Evolutionary conservation across 768 basidiomycete species (phyloP).

Genomic region (Neoboletus subvelutipes): DNA sequence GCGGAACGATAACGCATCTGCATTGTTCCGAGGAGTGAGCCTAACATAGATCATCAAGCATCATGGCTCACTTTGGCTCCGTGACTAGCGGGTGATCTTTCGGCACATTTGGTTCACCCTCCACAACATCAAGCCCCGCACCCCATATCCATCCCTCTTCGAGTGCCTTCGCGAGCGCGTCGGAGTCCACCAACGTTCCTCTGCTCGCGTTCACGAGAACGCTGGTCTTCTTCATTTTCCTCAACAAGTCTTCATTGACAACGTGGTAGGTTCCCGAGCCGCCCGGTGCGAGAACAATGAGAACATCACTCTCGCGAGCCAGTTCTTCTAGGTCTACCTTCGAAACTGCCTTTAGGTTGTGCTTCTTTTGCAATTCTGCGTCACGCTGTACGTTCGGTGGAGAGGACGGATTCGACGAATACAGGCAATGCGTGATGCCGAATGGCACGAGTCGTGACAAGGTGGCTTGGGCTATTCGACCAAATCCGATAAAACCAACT

Average conservation of each 20-base stretch:
- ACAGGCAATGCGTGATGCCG: slow-evolving; percentile 73
- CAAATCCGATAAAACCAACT: slow-evolving; percentile 92
- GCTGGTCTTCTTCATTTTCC: slow-evolving; percentile 80
- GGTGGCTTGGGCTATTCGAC: slow-evolving; percentile 87
- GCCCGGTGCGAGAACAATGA: slow-evolving; percentile 83
- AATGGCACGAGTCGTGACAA: slow-evolving; percentile 80
- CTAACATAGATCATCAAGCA: background rate
- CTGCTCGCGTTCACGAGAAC: slow-evolving; percentile 85
- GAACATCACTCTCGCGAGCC: slow-evolving; percentile 75
- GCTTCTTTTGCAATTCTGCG: slow-evolving; percentile 36
- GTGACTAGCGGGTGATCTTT: slow-evolving; percentile 78
- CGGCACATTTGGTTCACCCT: slow-evolving; percentile 80
- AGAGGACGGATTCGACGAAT: slow-evolving; percentile 58
- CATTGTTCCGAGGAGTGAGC: background rate
- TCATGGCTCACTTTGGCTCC: slow-evolving; percentile 58
- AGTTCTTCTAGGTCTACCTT: slow-evolving; percentile 66
- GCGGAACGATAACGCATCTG: slow-evolving; percentile 83
- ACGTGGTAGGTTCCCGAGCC: slow-evolving; percentile 69
- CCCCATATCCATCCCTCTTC: slow-evolving; percentile 80
- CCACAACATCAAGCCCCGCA: slow-evolving; percentile 92
- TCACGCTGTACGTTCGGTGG: slow-evolving; percentile 41
- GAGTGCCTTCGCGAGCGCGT: slow-evolving; percentile 82
- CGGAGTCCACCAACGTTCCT: slow-evolving; percentile 87
- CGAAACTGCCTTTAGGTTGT: slow-evolving; percentile 40
- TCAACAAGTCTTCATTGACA: slow-evolving; percentile 68